Conservation (phyloP, 2,329 filamentous ascomycete species). For the Ophiocordyceps sinensis region DNA sequence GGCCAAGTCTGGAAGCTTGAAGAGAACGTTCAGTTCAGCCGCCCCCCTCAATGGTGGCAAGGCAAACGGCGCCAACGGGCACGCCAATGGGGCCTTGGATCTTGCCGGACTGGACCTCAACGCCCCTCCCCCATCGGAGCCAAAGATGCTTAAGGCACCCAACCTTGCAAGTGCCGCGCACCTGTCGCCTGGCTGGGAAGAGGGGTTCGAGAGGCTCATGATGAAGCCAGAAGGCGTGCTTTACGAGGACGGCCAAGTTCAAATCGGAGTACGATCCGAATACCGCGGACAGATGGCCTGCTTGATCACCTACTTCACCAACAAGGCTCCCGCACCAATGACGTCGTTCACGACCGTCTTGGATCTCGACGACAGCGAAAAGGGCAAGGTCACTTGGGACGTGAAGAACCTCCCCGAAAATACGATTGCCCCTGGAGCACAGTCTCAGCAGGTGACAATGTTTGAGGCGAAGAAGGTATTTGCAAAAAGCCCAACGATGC, state of each 20-base stretch:
- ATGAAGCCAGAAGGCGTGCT: slow-evolving; percentile 72
- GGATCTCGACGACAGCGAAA: slow-evolving; percentile 59
- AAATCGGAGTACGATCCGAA: slow-evolving; percentile 83
- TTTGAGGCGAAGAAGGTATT: slow-evolving; percentile 80
- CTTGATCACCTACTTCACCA: slow-evolving; percentile 88
- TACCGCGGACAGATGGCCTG: slow-evolving; percentile 94
- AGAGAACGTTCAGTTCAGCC: slow-evolving; percentile 65
- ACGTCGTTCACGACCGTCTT: slow-evolving; percentile 89
- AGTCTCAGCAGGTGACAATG: slow-evolving; percentile 89
- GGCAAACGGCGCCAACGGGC: slow-evolving; percentile 33
- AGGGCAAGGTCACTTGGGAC: slow-evolving; percentile 62
- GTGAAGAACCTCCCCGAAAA: slow-evolving; percentile 81
- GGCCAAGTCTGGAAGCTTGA: slow-evolving; percentile 67
- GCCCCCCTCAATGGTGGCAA: slow-evolving; percentile 31
- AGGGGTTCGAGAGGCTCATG: slow-evolving; percentile 72
- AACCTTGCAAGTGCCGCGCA: slow-evolving; percentile 89
- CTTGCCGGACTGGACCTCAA: slow-evolving; percentile 73
- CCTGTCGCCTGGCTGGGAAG: slow-evolving; percentile 87
- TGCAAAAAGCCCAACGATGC: slow-evolving; percentile 72
- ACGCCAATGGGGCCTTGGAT: slow-evolving; percentile 43
- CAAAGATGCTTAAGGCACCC: slow-evolving; percentile 48
- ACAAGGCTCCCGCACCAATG: slow-evolving; percentile 76
- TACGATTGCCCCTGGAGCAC: slow-evolving; percentile 55
- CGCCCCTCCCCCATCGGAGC: slow-evolving; percentile 39
- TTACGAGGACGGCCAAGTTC: slow-evolving; percentile 89